phyloP scores from a whole-genome alignment of 805 yeast species.

The Debaryomyces maramus region DNA sequence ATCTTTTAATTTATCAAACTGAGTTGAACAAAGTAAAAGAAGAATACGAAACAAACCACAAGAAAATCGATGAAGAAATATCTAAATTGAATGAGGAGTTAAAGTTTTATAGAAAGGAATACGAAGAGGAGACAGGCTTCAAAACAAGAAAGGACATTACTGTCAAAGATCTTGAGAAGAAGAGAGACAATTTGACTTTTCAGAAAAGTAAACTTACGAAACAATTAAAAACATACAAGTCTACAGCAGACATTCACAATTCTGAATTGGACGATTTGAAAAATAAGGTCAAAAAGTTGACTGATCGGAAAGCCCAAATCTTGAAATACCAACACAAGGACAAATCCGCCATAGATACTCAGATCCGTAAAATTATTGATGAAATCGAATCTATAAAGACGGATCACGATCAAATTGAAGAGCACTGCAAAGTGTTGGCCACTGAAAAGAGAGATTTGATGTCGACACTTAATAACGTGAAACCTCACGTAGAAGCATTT shows the following conservation, averaged over 20 bases:
- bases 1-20: slow-evolving; percentile 24
- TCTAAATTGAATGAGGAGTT: slow-evolving; percentile 24
- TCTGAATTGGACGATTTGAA: slow-evolving; percentile 19
- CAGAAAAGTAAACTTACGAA: slow-evolving; percentile 29
- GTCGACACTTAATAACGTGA: slow-evolving; percentile 16
- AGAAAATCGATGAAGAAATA: slow-evolving; percentile 13
- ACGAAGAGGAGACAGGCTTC: slow-evolving; percentile 33
- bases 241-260: slow-evolving; percentile 18
- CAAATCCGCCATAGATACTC: slow-evolving; percentile 18
- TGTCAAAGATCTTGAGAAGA: slow-evolving; percentile 31
- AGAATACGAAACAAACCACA: slow-evolving; percentile 21
- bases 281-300: slow-evolving; percentile 18
- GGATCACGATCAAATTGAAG: slow-evolving; percentile 28
- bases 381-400: slow-evolving; percentile 19
- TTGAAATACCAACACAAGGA: slow-evolving; percentile 25
- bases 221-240: slow-evolving; percentile 21
- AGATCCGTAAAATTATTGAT: slow-evolving; percentile 11
- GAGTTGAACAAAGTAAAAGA: slow-evolving; percentile 21
- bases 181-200: slow-evolving; percentile 33
- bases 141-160: slow-evolving; percentile 29
- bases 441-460: slow-evolving; percentile 25
- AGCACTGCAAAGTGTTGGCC: slow-evolving; percentile 17
- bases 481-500: slow-evolving; percentile 26
- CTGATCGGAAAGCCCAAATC: slow-evolving; percentile 23
- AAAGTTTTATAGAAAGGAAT: slow-evolving; percentile 35